These are phyloP conservation scores for Elymus sibiricus DNA, from an alignment of 176 grass and related monocot species.

Conservation along the genomic window DNA sequence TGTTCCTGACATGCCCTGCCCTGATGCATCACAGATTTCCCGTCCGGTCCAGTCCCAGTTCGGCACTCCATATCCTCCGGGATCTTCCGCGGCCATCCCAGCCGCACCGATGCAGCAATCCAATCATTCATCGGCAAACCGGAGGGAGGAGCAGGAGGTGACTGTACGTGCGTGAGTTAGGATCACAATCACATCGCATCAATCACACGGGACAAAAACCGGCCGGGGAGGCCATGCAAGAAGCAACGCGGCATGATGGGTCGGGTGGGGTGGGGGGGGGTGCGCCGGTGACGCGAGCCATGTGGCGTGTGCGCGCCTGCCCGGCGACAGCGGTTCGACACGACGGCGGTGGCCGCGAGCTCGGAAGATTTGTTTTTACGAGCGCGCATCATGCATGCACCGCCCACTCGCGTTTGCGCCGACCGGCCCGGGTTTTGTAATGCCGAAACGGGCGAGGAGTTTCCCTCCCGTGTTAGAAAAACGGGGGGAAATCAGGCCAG, in stretches of 20 bases:
- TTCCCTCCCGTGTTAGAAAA: not conserved
- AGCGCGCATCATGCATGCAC: not conserved
- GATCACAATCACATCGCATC: not conserved
- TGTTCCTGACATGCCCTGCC: slow-evolving; percentile 15
- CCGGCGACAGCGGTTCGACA: slow-evolving; percentile 27
- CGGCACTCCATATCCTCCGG: not conserved
- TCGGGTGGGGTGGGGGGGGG: not conserved
- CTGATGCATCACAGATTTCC: slow-evolving; percentile 23
- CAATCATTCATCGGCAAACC: not conserved
- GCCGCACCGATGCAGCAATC: no score
- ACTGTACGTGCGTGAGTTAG: not conserved
- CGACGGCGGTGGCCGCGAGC: not conserved
- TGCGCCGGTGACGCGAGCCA: not conserved
- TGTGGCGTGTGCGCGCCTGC: not conserved
- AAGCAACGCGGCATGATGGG: not conserved
- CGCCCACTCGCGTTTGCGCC: not conserved
- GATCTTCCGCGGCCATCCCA: not conserved
- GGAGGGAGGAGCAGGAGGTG: not conserved
- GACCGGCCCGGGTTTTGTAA: not conserved
- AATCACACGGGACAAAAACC: not conserved
- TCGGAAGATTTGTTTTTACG: not conserved
- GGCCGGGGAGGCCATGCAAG: not conserved
- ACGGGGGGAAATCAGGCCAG: not conserved
- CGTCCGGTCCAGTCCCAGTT: not conserved
- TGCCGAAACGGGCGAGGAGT: not conserved